Evolutionary conservation across 1,284 basidiomycete genomes (phyloP).

Genomic region (Ganoderma lingzhi): DNA sequence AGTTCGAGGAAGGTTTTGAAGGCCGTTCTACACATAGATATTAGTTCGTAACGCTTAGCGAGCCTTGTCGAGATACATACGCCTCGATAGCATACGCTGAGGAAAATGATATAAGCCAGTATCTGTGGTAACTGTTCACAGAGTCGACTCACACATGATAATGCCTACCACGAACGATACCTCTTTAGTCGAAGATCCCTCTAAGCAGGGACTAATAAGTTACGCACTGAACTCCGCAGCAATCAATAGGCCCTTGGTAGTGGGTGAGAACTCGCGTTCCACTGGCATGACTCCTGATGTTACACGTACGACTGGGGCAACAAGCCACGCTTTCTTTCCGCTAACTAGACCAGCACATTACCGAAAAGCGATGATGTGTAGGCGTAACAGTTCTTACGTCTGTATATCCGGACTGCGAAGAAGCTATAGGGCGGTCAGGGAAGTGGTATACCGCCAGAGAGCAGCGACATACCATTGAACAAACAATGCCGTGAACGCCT

Average conservation of each 20-base stretch:
- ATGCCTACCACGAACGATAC: neutral
- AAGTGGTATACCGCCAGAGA: neutral
- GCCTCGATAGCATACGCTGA: conserved; percentile 26
- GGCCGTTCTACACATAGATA: neutral
- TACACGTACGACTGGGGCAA: conserved; percentile 47
- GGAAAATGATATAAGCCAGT: neutral
- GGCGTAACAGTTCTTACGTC: conserved; percentile 26
- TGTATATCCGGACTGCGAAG: conserved; percentile 58
- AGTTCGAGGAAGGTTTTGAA: conserved; percentile 52
- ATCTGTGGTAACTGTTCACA: too few relatives aligned
- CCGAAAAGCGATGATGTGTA: neutral
- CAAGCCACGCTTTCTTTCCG: conserved; percentile 50
- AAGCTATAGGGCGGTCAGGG: conserved; percentile 46
- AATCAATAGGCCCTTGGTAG: conserved; percentile 50
- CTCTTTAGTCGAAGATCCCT: neutral
- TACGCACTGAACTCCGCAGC: conserved; percentile 54
- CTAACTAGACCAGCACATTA: conserved; percentile 45
- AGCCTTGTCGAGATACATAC: conserved; percentile 11
- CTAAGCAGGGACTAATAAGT: neutral
- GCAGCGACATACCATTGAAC: conserved; percentile 54
- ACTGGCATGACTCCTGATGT: too few relatives aligned
- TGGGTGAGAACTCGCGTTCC: conserved; percentile 1
- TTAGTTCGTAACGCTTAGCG: neutral
- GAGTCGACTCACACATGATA: conserved; percentile 11
- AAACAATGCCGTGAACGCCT: conserved; percentile 60